These are phyloP conservation scores for Ambrosiella cleistominuta DNA, from an alignment of 2,329 filamentous ascomycete genomes.

Conservation along the genomic window DNA sequence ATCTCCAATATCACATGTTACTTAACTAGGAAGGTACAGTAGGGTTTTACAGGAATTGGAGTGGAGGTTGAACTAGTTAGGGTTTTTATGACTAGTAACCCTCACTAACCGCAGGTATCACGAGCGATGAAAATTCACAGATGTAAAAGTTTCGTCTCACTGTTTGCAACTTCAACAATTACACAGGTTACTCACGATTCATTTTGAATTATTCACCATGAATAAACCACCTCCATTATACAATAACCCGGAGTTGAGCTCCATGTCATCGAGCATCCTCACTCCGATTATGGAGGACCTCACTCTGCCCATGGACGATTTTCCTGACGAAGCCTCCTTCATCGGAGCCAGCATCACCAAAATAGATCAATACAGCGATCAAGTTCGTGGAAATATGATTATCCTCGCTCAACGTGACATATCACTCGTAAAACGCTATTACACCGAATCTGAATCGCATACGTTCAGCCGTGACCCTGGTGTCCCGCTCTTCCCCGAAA, in stretches of 20 bases:
- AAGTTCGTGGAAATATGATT: constrained; percentile 12
- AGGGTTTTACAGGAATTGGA: too few relatives aligned
- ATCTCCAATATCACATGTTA: too few relatives aligned
- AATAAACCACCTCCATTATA: background rate
- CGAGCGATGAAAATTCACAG: too few relatives aligned
- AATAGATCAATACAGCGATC: constrained; percentile 9
- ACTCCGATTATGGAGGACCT: constrained; percentile 18
- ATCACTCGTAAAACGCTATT: background rate
- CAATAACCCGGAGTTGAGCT: constrained; percentile 12
- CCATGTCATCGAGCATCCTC: constrained; percentile 20
- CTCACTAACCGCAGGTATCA: background rate
- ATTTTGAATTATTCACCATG: background rate
- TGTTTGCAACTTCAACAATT: background rate
- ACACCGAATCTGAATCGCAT: too few relatives aligned
- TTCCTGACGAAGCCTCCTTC: constrained; percentile 6
- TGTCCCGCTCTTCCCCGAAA: background rate
- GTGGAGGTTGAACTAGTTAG: background rate
- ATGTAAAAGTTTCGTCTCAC: background rate
- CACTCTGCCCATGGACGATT: constrained; percentile 14
- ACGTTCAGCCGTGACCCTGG: too few relatives aligned
- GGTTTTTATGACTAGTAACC: background rate
- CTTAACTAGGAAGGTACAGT: too few relatives aligned
- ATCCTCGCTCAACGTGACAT: constrained; percentile 7
- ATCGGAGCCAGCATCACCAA: constrained; percentile 6
- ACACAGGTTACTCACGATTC: background rate